Evolutionary conservation across 2,329 filamentous ascomycete species (phyloP).

Genomic region (Stemphylium lycopersici): DNA sequence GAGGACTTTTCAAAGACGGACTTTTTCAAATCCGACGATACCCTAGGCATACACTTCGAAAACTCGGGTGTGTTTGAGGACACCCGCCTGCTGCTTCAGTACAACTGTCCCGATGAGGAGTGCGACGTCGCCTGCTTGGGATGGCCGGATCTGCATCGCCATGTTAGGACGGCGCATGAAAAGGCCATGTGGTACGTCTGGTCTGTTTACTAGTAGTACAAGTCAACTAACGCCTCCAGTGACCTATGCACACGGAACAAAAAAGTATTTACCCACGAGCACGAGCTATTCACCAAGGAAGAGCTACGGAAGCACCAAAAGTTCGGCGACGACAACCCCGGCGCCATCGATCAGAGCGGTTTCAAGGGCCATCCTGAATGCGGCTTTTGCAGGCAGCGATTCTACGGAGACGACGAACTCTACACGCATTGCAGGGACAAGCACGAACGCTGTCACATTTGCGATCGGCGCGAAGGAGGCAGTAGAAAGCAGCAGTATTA

Average conservation of each 20-base stretch:
- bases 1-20: slow-evolving; percentile 79
- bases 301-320: slow-evolving; percentile 88
- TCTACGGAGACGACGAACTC: slow-evolving; percentile 95
- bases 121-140: slow-evolving; percentile 86
- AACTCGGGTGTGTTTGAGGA: slow-evolving; percentile 89
- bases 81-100: slow-evolving; percentile 83
- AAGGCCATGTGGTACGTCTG: slow-evolving; percentile 77
- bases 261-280: slow-evolving; percentile 98
- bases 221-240: slow-evolving; percentile 48
- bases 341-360: slow-evolving; percentile 87
- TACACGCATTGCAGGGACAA: slow-evolving; percentile 92
- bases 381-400: slow-evolving; percentile 87
- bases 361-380: slow-evolving; percentile 97
- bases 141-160: slow-evolving; percentile 78
- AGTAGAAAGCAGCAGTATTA: slow-evolving; percentile 85
- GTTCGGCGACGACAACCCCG: slow-evolving; percentile 87
- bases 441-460: slow-evolving; percentile 94
- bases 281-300: slow-evolving; percentile 83
- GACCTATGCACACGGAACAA: slow-evolving; percentile 93
- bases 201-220: neutral
- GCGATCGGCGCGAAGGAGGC: slow-evolving; percentile 68
- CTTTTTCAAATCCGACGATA: slow-evolving; percentile 79
- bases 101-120: slow-evolving; percentile 87
- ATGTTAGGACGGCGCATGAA: slow-evolving; percentile 81
- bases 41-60: slow-evolving; percentile 90